phyloP scores from a whole-genome alignment of 768 basidiomycete species.

The Russula earlei region DNA sequence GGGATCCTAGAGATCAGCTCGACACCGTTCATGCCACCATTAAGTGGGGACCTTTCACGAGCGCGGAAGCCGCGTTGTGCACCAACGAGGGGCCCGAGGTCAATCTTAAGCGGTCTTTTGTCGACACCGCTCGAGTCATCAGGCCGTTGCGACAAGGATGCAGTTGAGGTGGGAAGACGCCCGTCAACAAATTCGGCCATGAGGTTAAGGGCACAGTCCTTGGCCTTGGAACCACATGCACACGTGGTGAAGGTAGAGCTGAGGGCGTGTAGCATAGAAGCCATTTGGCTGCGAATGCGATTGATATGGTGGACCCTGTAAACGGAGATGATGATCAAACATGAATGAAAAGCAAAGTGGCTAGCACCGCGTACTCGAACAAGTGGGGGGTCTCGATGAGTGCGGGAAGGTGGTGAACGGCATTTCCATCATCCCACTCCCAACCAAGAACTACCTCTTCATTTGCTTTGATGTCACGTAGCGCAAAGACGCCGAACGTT shows the following conservation, averaged over 20 bases:
- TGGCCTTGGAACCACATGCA: conserved; percentile 55
- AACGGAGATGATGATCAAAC: neutral
- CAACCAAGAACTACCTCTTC: conserved; percentile 88
- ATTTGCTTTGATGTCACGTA: conserved; percentile 59
- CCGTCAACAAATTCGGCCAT: conserved; percentile 57
- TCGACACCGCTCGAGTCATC: conserved; percentile 11
- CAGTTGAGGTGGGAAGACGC: conserved; percentile 24
- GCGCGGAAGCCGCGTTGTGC: conserved; percentile 52
- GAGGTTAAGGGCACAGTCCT: conserved; percentile 53
- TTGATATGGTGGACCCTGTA: conserved; percentile 38
- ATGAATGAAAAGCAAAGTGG: neutral
- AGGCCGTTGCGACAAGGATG: conserved; percentile 23
- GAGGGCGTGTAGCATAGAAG: conserved; percentile 60
- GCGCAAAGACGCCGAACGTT: conserved; percentile 73
- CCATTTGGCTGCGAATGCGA: conserved; percentile 55
- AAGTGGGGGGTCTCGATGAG: conserved; percentile 47
- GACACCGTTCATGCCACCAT: conserved; percentile 56
- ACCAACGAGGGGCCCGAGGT: conserved; percentile 60
- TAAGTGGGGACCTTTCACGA: conserved; percentile 42
- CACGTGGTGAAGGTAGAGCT: conserved; percentile 66
- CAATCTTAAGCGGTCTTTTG: conserved; percentile 22
- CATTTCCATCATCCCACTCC: conserved; percentile 95
- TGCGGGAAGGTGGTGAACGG: conserved; percentile 68
- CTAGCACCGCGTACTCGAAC: conserved; percentile 42
- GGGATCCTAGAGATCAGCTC: conserved; percentile 37